Evolutionary conservation across 371 early-diverging fungal species (phyloP), one percentile per base, ranked within the genome.

Genomic region (Lichtheimia hyalospora): DNA sequence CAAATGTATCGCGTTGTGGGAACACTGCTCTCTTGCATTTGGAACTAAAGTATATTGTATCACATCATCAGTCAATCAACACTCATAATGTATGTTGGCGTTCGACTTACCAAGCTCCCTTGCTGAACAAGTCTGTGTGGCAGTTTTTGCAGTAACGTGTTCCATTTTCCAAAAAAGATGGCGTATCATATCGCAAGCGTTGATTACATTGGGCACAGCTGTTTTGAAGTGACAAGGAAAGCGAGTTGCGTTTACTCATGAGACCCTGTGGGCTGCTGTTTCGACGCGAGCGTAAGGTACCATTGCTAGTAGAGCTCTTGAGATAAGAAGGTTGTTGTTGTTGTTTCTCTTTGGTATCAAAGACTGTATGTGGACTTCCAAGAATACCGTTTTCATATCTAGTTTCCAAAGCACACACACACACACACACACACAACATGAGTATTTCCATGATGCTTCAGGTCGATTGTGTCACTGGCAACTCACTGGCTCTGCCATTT

Each of bases 401-500:
- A 49, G 12, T 27, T 27, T 27, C 7, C 27, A 25, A 5, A 25
- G n/a, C n/a, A n/a, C n/a, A n/a, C n/a, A n/a, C n/a, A n/a, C n/a
- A n/a, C n/a, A n/a, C n/a, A n/a, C n/a, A n/a, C 25, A 25, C 6
- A 34, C 10, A 34, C 34, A 34, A 34, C 34, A 10, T 34, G 10
- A 34, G 34, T 10, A 34, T 34, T 5, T 27, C 5, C 3, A 34
- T 34, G 34, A 34, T 27, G 34, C 14, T 16, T 23, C 34, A 34
- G 10, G 8, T 34, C 34, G 2, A 8, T 34, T 34, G 34, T 34
- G 34, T 34, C 34, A 34, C 34, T 34, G 34, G 34, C 34, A 10
- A 61, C 67, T 62, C 63, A 78, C 79, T 73, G 75, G 56, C 68
- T 71, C 58, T 79, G 73, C 79, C 79, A 79, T 60, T 63, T 65